A percentile compares a stretch with the other conserved stretches of the same genome.
phyloP scores from a whole-genome alignment of 306 rosid species.

The Trifolium pratense region DNA sequence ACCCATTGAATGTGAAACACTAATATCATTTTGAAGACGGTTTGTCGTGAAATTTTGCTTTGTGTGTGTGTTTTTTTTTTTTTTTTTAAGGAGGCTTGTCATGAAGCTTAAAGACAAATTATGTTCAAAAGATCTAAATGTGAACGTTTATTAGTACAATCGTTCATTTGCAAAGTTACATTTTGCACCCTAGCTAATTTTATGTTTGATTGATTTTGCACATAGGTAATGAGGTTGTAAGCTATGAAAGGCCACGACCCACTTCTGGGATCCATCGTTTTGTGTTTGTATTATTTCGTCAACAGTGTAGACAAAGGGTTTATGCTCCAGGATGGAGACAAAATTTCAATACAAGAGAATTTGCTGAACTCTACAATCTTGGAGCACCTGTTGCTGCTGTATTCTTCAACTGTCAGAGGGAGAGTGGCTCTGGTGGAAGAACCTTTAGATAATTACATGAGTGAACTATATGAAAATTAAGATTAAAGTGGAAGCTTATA shows the following conservation, averaged over 20 bases:
- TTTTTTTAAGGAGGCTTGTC: too few relatives aligned
- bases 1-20: too few relatives aligned
- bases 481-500: neutral
- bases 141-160: neutral
- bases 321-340: constrained; percentile 92
- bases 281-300: constrained; percentile 66
- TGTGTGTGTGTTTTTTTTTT: too few relatives aligned
- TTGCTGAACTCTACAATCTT: constrained; percentile 81
- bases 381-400: constrained; percentile 79
- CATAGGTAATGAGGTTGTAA: constrained; percentile 44
- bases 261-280: constrained; percentile 76
- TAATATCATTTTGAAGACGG: too few relatives aligned
- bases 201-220: neutral
- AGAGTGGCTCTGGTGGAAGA: constrained; percentile 74
- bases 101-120: too few relatives aligned
- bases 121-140: neutral
- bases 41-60: too few relatives aligned
- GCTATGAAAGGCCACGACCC: constrained; percentile 65
- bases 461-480: neutral
- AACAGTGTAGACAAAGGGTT: constrained; percentile 72
- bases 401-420: constrained; percentile 78
- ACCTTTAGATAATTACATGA: constrained; percentile 28
- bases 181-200: neutral
- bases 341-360: constrained; percentile 76
- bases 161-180: neutral